Evolutionary conservation across 257 asterid species (phyloP), one percentile per base, ranked within the genome.

Genomic region (Solanum pinnatisectum): DNA sequence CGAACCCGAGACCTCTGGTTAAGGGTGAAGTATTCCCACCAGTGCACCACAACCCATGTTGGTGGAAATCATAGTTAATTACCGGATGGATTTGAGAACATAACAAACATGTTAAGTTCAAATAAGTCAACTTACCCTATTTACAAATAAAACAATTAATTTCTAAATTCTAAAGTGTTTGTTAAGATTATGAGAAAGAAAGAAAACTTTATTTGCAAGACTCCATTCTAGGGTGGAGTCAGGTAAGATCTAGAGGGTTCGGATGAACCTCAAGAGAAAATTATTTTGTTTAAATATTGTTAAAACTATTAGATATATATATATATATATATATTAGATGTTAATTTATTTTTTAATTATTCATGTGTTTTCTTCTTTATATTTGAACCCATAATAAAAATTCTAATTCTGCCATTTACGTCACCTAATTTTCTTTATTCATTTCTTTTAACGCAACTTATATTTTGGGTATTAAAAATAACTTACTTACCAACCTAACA

Each of bases 191-290:
- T 18, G 46, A 35, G 81, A 73, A 73, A 73, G 15, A 35, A 35
- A 36, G 30, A 74, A 74, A 74, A 74, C 52, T 36, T 74, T 74
- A 20, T 20, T 74, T 36, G 49, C 32, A 36, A 36, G 49, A 36
- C 30, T 74, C 10, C 82, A 36, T 6, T 14, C 2, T 10, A n/a
- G 3, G 6, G 1, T 10, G 32, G 27, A 63, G 32, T 10, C 1
- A 63, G 71, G 6, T 63, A 23, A 63, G 7, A n/a, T n/a, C 15
- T 1, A 63, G 15, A n/a, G 16, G 13, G 4, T 63, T 63, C 3
- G 0, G 0, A 23, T 10, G 3, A 63, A 63, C 23, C 4, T 52
- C 9, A 3, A 63, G 0, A 10, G 0, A n/a, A 63, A 63, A n/a
- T 23, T 63, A 23, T 10, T 10, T 59, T 59, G 2, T 8, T 60